These are phyloP conservation scores for Scheffersomyces insectosa DNA, from an alignment of 1,139 yeast genomes.

Conservation along the genomic window DNA sequence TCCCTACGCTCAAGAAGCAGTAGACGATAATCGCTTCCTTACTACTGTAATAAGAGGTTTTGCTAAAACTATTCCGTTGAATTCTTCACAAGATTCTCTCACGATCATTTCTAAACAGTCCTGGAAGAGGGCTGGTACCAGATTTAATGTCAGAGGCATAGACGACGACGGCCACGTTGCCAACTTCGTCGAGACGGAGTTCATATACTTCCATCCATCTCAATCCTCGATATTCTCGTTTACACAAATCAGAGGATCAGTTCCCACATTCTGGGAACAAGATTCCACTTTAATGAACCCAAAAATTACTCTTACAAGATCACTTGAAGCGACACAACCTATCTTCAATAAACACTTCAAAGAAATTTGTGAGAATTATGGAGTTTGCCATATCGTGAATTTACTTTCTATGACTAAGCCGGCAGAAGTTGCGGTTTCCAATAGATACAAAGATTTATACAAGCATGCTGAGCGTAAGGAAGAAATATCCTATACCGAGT, in stretches of 20 bases:
- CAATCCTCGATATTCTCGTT: constrained; percentile 63
- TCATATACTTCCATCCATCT: constrained; percentile 45
- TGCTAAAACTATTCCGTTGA: constrained; percentile 73
- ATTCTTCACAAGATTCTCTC: constrained; percentile 55
- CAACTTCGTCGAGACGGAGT: constrained; percentile 93
- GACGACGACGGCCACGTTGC: constrained; percentile 97
- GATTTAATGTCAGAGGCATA: constrained; percentile 91
- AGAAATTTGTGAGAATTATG: constrained; percentile 69
- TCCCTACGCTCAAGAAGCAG: constrained; percentile 49
- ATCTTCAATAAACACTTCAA: constrained; percentile 82
- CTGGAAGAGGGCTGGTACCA: constrained; percentile 94
- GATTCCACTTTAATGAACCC: constrained; percentile 82
- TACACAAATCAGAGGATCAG: constrained; percentile 89
- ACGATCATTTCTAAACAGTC: constrained; percentile 90
- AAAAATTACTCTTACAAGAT: constrained; percentile 83
- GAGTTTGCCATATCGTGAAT: constrained; percentile 83
- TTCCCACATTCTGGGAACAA: constrained; percentile 98
- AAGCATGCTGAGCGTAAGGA: constrained; percentile 40
- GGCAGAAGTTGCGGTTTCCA: constrained; percentile 72
- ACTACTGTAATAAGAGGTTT: constrained; percentile 94
- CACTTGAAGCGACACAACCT: constrained; percentile 90
- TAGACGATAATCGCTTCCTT: constrained; percentile 77
- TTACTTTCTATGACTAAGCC: constrained; percentile 73
- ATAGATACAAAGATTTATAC: constrained; percentile 64
- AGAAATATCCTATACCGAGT: constrained; percentile 67